Base-by-base conservation (phyloP, 129 eudicot species). In the Silybum marianum region DNA sequence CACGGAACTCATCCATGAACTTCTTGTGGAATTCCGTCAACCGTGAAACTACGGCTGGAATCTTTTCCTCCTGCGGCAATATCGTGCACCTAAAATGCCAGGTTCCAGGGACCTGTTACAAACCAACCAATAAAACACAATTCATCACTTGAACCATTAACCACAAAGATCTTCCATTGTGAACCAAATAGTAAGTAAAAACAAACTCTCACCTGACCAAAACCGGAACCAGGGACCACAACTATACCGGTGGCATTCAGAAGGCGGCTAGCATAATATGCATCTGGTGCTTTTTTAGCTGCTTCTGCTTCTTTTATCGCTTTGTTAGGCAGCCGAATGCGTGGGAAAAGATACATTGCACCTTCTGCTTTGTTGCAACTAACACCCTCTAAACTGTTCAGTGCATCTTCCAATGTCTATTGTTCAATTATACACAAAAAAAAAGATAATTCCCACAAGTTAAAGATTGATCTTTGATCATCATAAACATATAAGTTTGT, bases 81-180 rank as follows among this genome's bases (percentile, higher is more conserved):
- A 95, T 95, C 19, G 99, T 95, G 91, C 95, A 89, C 88, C 99
- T 88, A 77, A 95, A 81, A 82, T 95, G 99, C 99, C 99, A 95
- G 1, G 97, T 92, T 44, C 97, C 99, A 9, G 97, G 97, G 7
- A 93, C 98, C 97, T 93, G 66, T 34, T 51, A 77, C 28, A 46
- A 40, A 79, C 40, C 73, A 40, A 71, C 26, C 40, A 85, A 83
- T 18, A 21, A 21, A 32, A 32, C 36, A 72, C 21, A 23, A 21
- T 9, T 28, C 19, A 68, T 30, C 51, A 48, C 13, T 81, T 46
- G 2, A 69, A 79, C 67, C 24, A 70, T 51, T 42, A 26, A 69
- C 4, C 1, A 18, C 19, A 3, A 40, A 2, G n/a, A 44, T 44
- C 13, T 44, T 11, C 54, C 54, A 11, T 44, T 44, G 9, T 22